phyloP scores from a whole-genome alignment of 2,329 filamentous ascomycete genomes.

The Metarhizium guizhouense region DNA sequence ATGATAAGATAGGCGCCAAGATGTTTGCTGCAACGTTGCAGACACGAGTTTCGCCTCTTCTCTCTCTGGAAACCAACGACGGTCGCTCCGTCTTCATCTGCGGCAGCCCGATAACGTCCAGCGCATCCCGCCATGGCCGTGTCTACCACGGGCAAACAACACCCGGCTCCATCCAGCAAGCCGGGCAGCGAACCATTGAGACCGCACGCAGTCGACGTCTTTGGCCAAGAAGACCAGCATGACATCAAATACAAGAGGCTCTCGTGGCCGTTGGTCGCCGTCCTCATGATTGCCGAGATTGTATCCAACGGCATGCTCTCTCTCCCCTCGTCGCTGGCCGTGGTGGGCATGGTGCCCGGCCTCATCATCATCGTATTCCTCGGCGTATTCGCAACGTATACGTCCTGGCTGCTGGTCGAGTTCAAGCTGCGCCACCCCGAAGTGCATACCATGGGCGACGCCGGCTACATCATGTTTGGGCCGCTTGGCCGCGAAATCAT shows the following conservation, averaged over 20 bases:
- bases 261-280: conserved; percentile 40
- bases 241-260: conserved; percentile 45
- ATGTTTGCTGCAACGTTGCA: too few species aligned
- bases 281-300: conserved; percentile 48
- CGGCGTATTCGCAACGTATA: conserved; percentile 41
- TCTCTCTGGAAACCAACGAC: too few species aligned
- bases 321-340: conserved; percentile 40
- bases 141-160: too few species aligned
- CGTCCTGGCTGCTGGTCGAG: conserved; percentile 36
- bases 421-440: conserved; percentile 46
- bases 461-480: conserved; percentile 44
- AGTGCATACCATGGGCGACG: conserved; percentile 50
- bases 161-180: background rate
- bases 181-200: background rate
- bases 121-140: too few species aligned
- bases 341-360: conserved; percentile 42
- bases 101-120: too few species aligned
- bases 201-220: conserved; percentile 7
- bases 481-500: conserved; percentile 40
- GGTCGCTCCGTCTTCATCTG: too few species aligned
- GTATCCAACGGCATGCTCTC: conserved; percentile 45
- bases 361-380: conserved; percentile 41
- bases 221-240: conserved; percentile 19
- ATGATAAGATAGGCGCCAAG: too few species aligned
- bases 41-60: too few species aligned